These are phyloP conservation scores for Eucalyptus albens DNA, from an alignment of 345 rosid species.

Conservation along the genomic window DNA sequence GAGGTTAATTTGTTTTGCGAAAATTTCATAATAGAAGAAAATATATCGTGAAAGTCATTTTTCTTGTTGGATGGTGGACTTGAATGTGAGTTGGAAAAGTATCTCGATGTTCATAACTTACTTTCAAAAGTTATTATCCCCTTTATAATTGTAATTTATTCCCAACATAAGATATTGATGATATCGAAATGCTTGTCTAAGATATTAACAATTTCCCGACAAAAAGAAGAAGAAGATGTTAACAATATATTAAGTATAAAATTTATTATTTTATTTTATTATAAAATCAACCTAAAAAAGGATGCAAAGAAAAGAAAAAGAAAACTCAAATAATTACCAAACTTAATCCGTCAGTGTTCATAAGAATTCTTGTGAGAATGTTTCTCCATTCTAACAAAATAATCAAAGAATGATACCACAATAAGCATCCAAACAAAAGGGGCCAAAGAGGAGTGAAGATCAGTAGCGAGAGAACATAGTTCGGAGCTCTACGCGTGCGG, in stretches of 20 bases:
- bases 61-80: not conserved
- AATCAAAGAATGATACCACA: not conserved
- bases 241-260: not conserved
- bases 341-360: not conserved
- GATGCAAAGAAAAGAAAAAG: not conserved
- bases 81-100: not conserved
- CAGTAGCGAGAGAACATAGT: not conserved
- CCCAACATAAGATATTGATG: not conserved
- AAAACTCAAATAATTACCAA: not conserved
- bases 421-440: not conserved
- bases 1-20: not conserved
- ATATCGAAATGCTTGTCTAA: not conserved
- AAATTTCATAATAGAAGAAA: not conserved
- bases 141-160: not conserved
- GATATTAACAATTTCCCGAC: not conserved
- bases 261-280: not conserved
- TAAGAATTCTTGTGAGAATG: not conserved
- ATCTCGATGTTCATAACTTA: not conserved
- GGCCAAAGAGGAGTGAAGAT: not conserved
- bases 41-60: not conserved
- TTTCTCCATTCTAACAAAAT: not conserved
- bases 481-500: not conserved
- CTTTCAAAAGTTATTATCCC: not conserved
- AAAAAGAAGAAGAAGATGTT: not conserved
- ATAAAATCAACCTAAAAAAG: not conserved